Evolutionary conservation across 306 rosid genomes (phyloP), one percentile per base, ranked within the genome.

Genomic region (Quillaja saponaria): DNA sequence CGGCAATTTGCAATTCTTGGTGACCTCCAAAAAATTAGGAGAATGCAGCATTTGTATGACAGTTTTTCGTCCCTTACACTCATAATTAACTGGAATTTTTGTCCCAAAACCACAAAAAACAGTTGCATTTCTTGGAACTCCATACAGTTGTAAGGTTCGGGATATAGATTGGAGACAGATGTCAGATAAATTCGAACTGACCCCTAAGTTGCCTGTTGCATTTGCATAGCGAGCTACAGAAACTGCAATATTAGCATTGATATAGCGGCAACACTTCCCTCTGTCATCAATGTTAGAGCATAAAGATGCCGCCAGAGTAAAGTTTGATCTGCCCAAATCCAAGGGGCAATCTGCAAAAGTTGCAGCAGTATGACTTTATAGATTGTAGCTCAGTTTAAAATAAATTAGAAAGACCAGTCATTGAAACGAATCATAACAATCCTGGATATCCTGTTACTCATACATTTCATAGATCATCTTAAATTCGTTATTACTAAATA

Each of bases 201-300:
- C 95, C 50, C 99, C 99, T 10, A 92, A 81, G 72, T 73, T 75
- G 66, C 91, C 72, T 33, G 99, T 85, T 55, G 68, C 76, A 78
- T 87, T 92, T 70, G 96, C 96, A 68, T 79, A 80, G 63, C 74
- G 89, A 49, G 95, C 87, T 67, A 92, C 71, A 50, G 95, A 87
- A 68, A 92, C 71, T 33, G 99, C 96, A 74, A 85, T 54, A 13
- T 84, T 76, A 63, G 97, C 94, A 75, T 92, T 92, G 51, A 92
- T 83, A 71, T 83, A 85, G 73, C 99, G 99, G 81, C 99, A 92
- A 69, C 99, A 92, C 49, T 85, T 85, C 63, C 94, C 95, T 55
- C 99, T 76, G 61, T 87, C 84, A 48, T 73, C 73, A 12, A 63
- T 77, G 71, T 71, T 59, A 16, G 87, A 83, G 81, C 99, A 92